Evolutionary conservation across 2,329 filamentous ascomycete species (phyloP), one percentile per base, ranked within the genome.

Genomic region (Pseudocercospora vitis): DNA sequence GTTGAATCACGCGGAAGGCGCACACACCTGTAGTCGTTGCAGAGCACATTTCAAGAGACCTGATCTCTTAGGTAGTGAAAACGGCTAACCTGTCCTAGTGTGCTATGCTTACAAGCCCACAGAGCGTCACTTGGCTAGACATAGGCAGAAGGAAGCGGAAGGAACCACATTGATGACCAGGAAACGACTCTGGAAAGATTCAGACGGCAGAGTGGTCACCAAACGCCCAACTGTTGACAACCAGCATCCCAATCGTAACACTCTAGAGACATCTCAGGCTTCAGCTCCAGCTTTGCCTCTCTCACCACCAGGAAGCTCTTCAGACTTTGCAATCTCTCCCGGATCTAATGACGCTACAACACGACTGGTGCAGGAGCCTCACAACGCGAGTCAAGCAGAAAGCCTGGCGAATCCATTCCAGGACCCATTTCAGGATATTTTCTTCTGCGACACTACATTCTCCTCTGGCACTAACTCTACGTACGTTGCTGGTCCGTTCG

Each of bases 1-100:
- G 18, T 70, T 83, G 48, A 84, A 84, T 60, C 81, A 83, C 61
- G 71, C 73, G n/a, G 70, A 73, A 24, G 75, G 76, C 0, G 77
- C 79, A 37, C 76, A 76, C 55, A 83, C 81, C 3, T 86, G 83
- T 62, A 68, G 76, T 46, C 71, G 82, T 61, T 86, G 83, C 58
- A 76, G 77, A 52, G 80, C 81, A 23, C 80, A 83, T 63, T 85
- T 85, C 67, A 81, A 81, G 62, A 75, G 83, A 39, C 79, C 77
- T 21, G 83, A 85, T 66, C 69, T 85, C 35, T 68, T 83, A 52
- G 78, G 81, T 80, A 71, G 9, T 69, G 74, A 52, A 23, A n/a
- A 9, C 14, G n/a, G n/a, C n/a, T n/a, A n/a, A n/a, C n/a, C n/a
- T n/a, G n/a, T n/a, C n/a, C n/a, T n/a, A 6, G 2, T 7, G 19